Base-by-base conservation (phyloP, 306 rosid species). In the Neltuma alba region DNA sequence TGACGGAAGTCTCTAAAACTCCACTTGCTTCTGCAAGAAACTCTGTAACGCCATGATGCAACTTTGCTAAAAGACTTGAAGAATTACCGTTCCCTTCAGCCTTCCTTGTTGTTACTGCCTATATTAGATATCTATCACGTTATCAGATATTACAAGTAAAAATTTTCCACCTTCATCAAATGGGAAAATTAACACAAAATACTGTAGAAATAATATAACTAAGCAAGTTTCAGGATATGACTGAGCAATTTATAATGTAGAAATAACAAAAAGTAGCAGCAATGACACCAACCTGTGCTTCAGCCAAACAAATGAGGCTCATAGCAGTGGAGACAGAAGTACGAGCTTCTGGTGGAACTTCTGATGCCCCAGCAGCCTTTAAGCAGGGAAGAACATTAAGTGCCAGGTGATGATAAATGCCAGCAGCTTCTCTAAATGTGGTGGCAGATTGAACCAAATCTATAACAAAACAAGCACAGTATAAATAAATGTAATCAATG, bases 231-330 rank as follows among this genome's bases (percentile, higher is more conserved):
- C 25, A n/a, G 20, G 23, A 7, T 6, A 50, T 1, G 57, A 20
- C 57, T 7, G 9, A 18, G 57, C 25, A 50, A 50, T 50, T 20
- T 50, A 14, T 50, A 50, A 50, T 18, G 11, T 7, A 48, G 20
- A 20, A 48, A 48, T 18, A 48, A 20, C 25, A 48, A 48, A 50
- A 47, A 47, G 9, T 21, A 47, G 54, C 50, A 47, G 28, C 37
- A 50, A 28, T 20, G 63, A 75, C 23, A 79, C 87, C 71, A 73
- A 89, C 97, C 96, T 92, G 97, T 31, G 93, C 90, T 69, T 90
- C 93, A 40, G 93, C 95, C 84, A 92, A 83, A 75, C 92, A 90
- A 67, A 92, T 74, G 47, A 90, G 87, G 81, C 85, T 86, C 93
- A 92, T 85, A 72, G 75, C 87, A 58, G 86, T 76, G 25, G 93